phyloP scores from a whole-genome alignment of 768 basidiomycete genomes.

The Cubamyces lactineus region DNA sequence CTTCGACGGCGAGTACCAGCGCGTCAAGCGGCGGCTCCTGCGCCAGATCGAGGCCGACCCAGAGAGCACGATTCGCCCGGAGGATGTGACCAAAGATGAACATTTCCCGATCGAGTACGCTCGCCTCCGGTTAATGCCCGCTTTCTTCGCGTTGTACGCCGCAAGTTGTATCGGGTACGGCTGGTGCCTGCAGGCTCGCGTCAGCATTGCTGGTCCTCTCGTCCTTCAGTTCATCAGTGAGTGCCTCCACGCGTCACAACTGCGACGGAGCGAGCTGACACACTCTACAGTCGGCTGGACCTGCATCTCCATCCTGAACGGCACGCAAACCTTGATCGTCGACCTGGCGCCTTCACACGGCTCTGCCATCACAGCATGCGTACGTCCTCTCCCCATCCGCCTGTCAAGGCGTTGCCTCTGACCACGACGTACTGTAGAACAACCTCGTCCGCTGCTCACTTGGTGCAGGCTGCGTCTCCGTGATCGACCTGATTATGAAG shows the following conservation, averaged over 20 bases:
- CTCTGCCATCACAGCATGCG: slow-evolving; percentile 73
- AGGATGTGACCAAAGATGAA: slow-evolving; percentile 37
- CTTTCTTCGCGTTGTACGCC: slow-evolving; percentile 43
- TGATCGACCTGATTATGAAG: slow-evolving; percentile 62
- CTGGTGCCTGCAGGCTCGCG: slow-evolving; percentile 56
- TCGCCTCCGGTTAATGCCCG: slow-evolving; percentile 51
- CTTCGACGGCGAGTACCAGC: slow-evolving; percentile 67
- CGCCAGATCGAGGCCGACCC: slow-evolving; percentile 23
- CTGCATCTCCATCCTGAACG: slow-evolving; percentile 54
- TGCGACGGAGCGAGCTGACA: slow-evolving; percentile 4
- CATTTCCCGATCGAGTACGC: slow-evolving; percentile 66
- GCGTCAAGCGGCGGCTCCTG: slow-evolving; percentile 36
- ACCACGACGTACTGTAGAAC: slow-evolving; percentile 47
- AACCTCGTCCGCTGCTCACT: slow-evolving; percentile 71
- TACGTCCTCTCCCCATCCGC: slow-evolving; percentile 39
- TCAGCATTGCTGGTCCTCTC: slow-evolving; percentile 56
- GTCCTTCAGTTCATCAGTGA: slow-evolving; percentile 48
- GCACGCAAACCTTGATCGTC: slow-evolving; percentile 62
- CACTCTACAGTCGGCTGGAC: slow-evolving; percentile 51
- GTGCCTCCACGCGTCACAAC: slow-evolving; percentile 22
- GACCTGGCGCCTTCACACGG: slow-evolving; percentile 65
- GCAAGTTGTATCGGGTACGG: slow-evolving; percentile 57
- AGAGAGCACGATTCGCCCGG: slow-evolving; percentile 25
- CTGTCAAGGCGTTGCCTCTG: background rate
- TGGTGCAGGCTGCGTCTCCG: slow-evolving; percentile 62